Base-by-base conservation (phyloP, 176 grass and related monocot species). In the Oryza rufipogon region DNA sequence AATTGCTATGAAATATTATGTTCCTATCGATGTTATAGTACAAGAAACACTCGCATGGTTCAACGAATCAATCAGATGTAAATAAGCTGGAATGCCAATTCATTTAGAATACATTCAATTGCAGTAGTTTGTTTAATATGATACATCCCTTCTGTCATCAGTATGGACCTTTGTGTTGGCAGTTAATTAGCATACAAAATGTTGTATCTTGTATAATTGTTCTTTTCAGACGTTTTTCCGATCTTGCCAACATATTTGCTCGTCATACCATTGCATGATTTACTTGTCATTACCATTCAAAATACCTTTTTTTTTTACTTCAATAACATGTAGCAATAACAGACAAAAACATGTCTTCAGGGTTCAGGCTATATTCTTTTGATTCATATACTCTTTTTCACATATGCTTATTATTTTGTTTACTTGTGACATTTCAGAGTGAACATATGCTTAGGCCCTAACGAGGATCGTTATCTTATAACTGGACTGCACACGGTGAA, bases 401-500 rank as follows among this genome's bases (percentile, higher is more conserved):
- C 22, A 63, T 23, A 63, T 23, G 58, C 9, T 12, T 79, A 23
- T 63, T 78, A 11, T 68, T 69, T 77, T 77, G 15, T 48, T 63
- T 8, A 54, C 9, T 20, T 14, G 54, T 45, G 3, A 9, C 52
- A n/a, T 70, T 85, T 69, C 75, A 94, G 93, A 9, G 90, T 92
- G 88, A 95, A 92, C 68, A 81, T 95, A 75, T 81, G 22, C 60
- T 20, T 91, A 34, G 90, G 93, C 3, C 93, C 93, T 10, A 85
- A 83, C 51, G 93, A 92, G 83, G 83, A 88, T 52, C 85, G 86
- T 16, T 12, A 85, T 64, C 73, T 92, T 33, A 20, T 84, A 6
- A 89, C 93, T 70, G 90, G 90, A 54, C 56, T 79, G 33, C 93
- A 95, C 41, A 95, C 80, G 10, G 90, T 92, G 38, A 92, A 87